These are phyloP conservation scores for Hanseniaspora lindneri DNA, from an alignment of 805 yeast species.

Conservation along the genomic window DNA sequence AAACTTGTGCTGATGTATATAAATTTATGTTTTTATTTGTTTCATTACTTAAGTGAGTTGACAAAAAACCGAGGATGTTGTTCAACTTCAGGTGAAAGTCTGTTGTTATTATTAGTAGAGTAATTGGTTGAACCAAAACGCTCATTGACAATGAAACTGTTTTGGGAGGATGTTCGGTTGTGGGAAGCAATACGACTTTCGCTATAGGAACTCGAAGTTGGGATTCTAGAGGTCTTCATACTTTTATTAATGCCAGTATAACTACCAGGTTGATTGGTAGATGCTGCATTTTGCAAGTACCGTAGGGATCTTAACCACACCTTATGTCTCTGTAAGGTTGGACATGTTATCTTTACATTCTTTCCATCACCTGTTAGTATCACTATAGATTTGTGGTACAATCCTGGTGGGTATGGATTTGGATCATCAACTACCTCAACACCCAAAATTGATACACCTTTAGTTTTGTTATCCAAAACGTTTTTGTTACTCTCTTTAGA, in stretches of 20 bases:
- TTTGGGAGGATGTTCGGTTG: too few relatives aligned
- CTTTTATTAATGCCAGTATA: background rate
- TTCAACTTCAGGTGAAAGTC: conserved; percentile 8
- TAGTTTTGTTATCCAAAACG: conserved; percentile 39
- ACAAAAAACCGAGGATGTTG: conserved; percentile 14
- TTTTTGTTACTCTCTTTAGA: conserved; percentile 33
- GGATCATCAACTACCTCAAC: conserved; percentile 74
- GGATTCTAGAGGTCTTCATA: background rate
- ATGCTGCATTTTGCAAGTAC: conserved; percentile 34
- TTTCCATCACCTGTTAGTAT: conserved; percentile 43
- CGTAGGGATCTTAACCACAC: conserved; percentile 80
- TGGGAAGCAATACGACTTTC: background rate
- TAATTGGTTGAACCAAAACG: background rate
- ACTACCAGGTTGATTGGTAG: background rate
- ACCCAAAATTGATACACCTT: conserved; percentile 65
- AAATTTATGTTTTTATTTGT: too few relatives aligned
- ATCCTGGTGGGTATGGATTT: conserved; percentile 80
- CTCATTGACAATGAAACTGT: too few relatives aligned
- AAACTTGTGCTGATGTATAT: too few relatives aligned
- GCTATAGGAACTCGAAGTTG: background rate
- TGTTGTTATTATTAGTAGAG: background rate
- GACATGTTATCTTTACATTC: conserved; percentile 70
- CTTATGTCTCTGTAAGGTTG: conserved; percentile 76
- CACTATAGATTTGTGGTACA: conserved; percentile 72
- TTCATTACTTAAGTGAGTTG: conserved; percentile 8